Base-by-base conservation (phyloP, 352 stramenopile genomes). In the Peronospora tabacina region DNA sequence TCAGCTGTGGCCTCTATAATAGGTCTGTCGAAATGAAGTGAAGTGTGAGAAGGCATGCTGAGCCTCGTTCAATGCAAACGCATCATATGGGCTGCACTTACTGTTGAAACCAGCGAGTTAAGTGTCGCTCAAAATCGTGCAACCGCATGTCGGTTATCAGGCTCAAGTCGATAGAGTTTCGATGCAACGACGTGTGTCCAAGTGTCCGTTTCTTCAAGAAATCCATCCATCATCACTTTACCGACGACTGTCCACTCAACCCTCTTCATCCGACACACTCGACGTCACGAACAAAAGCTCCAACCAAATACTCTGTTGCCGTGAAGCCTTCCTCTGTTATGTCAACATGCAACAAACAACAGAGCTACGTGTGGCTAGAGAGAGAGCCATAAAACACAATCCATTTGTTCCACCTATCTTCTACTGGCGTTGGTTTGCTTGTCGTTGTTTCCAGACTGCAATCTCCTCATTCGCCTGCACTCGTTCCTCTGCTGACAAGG, bases 171-270 rank as follows among this genome's bases (percentile, higher is more conserved):
- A 87, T 85, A 40, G 81, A 85, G 52, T 89, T 89, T 66, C 85
- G 82, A 13, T 73, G 72, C 17, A 58, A 45, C 0, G 74, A 83
- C 40, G 69, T 88, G 41, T 88, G 41, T 97, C 97, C 68, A 77
- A 94, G 44, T 97, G 86, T 40, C 90, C 90, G 8, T 68, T n/a
- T 97, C 0, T 97, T 97, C 73, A 97, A 97, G 59, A 97, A 89
- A 19, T 97, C 87, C 13, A 73, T 90, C 17, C 79, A 90, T 82
- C 1, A 90, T 90, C 12, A 97, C 91, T 24, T 66, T 97, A 26
- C 95, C 80, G 8, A 97, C 90, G 1, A 97, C 90, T 0, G 90
- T 90, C 10, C 90, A 97, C 63, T 96, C 84, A 35, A 97, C 90
- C 17, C 97, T 97, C 65, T 97, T 97, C 54, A 84, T 97, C 46